A percentile compares a stretch with the other conserved stretches of the same genome.
Evolutionary conservation across 2,329 filamentous ascomycete genomes (phyloP).

Genomic region (Metarhizium anisopliae): DNA sequence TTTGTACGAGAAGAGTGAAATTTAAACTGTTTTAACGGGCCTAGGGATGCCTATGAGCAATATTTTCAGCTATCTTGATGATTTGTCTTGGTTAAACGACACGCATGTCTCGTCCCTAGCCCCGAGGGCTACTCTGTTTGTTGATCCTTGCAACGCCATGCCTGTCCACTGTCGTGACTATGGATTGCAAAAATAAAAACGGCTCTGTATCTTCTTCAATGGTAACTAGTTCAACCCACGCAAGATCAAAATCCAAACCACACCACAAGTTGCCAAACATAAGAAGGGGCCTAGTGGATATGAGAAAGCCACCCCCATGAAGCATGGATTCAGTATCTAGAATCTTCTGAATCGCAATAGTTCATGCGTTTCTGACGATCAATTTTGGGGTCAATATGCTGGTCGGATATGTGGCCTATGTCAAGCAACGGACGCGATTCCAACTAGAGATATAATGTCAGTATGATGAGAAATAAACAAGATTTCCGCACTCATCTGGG

Average conservation of each 20-base stretch:
- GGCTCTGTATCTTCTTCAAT: no score
- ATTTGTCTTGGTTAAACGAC: background rate
- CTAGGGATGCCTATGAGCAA: background rate
- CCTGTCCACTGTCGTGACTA: no score
- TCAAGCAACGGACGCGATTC: background rate
- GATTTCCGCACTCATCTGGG: background rate
- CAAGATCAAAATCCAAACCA: no score
- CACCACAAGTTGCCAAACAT: no score
- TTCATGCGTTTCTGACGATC: conserved; percentile 11
- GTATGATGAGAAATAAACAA: background rate
- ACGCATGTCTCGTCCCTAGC: background rate
- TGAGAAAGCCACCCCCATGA: background rate
- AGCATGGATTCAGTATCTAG: conserved; percentile 3
- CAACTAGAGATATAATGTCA: background rate
- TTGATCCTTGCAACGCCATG: background rate
- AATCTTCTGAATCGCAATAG: conserved; percentile 16
- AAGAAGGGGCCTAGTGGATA: no score
- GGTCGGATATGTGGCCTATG: background rate
- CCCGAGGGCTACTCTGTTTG: background rate
- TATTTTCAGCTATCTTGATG: background rate
- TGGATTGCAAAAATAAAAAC: no score
- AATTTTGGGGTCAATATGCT: conserved; percentile 8
- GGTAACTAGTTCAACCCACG: no score
- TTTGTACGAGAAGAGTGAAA: background rate
- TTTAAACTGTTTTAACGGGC: background rate